Conservation (phyloP, 2,329 filamentous ascomycete genomes). For the Bipolaris bicolor region DNA sequence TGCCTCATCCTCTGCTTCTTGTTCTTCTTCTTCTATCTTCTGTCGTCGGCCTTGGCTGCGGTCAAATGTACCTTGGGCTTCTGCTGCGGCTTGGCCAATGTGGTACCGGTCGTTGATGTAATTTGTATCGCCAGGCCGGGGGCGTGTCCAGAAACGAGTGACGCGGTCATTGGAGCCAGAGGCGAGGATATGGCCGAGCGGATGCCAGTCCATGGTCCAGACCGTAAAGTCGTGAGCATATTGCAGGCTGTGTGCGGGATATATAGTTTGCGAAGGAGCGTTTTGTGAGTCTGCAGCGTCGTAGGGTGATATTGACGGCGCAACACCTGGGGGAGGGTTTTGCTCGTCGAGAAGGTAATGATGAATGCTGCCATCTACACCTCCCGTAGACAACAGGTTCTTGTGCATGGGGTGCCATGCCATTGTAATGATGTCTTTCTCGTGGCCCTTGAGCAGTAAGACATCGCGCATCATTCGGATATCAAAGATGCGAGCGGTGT, state of each 20-base stretch:
- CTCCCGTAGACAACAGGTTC: conserved; percentile 86
- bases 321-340: conserved; percentile 77
- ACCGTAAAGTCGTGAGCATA: conserved; percentile 94
- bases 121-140: conserved; percentile 84
- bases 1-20: conserved; percentile 89
- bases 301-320: conserved; percentile 78
- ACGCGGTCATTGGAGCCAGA: conserved; percentile 96
- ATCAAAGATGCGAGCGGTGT: conserved; percentile 92
- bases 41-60: conserved; percentile 77
- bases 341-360: conserved; percentile 97
- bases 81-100: conserved; percentile 89
- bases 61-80: conserved; percentile 94
- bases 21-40: conserved; percentile 89
- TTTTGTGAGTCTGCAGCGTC: conserved; percentile 80
- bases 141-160: conserved; percentile 94
- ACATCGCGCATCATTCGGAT: conserved; percentile 98
- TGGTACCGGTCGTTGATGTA: conserved; percentile 92
- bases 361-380: conserved; percentile 85
- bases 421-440: conserved; percentile 92
- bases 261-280: conserved; percentile 86
- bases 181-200: conserved; percentile 90
- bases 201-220: conserved; percentile 98
- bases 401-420: conserved; percentile 94
- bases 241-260: conserved; percentile 83
- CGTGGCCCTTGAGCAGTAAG: conserved; percentile 88